Evolutionary conservation across 1,139 yeast species (phyloP).

Genomic region (Zhuliangozyma blackwelliae): DNA sequence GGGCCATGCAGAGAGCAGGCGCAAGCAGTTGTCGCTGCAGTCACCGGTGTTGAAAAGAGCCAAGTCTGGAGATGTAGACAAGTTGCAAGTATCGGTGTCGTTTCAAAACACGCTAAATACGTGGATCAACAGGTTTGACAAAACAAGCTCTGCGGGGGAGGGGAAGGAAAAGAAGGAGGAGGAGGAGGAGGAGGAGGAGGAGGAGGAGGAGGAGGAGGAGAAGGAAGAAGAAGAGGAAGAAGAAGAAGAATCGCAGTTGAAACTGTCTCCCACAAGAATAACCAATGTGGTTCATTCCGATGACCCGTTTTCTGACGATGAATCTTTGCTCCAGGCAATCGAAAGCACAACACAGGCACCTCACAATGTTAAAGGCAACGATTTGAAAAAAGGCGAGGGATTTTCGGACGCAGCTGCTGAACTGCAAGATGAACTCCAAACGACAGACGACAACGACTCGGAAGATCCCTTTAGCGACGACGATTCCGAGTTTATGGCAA

Average conservation of each 20-base stretch:
- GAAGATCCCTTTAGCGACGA: conserved; percentile 32
- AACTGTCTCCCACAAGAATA: conserved; percentile 6
- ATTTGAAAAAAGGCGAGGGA: too few relatives aligned
- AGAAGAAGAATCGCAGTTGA: conserved; percentile 2
- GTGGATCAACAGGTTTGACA: conserved; percentile 35
- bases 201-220: conserved; percentile 3
- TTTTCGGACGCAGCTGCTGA: too few relatives aligned
- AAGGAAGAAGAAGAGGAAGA: conserved; percentile 5
- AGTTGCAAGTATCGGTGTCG: conserved; percentile 4
- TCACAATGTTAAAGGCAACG: neutral
- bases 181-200: conserved; percentile 1
- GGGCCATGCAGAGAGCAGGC: conserved; percentile 5
- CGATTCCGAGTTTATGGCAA: conserved; percentile 13
- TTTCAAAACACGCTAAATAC: conserved; percentile 16
- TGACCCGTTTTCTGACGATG: conserved; percentile 37
- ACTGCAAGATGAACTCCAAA: neutral
- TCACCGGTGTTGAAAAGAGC: conserved; percentile 25
- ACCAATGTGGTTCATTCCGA: conserved; percentile 9
- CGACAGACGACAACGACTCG: conserved; percentile 5
- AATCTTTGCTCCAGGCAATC: conserved; percentile 19
- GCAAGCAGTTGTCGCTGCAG: conserved; percentile 1
- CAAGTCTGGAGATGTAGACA: conserved; percentile 26
- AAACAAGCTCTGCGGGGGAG: conserved; percentile 1
- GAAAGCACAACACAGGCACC: conserved; percentile 2
- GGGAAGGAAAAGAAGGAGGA: neutral